Percentiles rank a stretch among this genome's conserved stretches.
Evolutionary conservation across 371 early-diverging fungal species (phyloP).

Genomic region (Mortierella sp.): DNA sequence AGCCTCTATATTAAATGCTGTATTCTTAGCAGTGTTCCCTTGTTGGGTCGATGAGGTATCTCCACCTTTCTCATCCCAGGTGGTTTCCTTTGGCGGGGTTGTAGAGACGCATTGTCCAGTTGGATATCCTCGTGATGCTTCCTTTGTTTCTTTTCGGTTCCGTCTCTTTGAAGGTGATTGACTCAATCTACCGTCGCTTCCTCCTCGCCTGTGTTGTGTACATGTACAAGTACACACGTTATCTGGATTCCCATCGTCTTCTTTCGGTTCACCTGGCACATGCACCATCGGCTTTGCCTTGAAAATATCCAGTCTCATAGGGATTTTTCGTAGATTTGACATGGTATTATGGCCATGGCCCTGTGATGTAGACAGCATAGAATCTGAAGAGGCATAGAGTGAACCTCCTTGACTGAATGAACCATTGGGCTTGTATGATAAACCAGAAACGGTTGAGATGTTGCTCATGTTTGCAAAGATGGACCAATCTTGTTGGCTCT

Average conservation of each 20-base stretch:
- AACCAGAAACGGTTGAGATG: conserved; percentile 36
- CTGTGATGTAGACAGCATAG: not conserved
- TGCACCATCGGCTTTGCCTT: conserved; percentile 19
- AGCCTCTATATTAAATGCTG: conserved; percentile 49
- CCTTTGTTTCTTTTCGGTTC: conserved; percentile 28
- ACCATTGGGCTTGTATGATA: conserved; percentile 14
- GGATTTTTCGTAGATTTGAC: conserved; percentile 16
- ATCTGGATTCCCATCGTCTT: not conserved
- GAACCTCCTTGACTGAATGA: not conserved
- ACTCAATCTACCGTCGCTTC: not conserved
- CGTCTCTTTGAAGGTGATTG: conserved; percentile 20
- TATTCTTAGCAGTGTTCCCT: conserved; percentile 31
- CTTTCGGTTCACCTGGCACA: not conserved
- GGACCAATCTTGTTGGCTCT: conserved; percentile 46
- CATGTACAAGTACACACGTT: conserved; percentile 41
- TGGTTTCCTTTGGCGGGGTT: conserved; percentile 36
- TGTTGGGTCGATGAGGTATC: conserved; percentile 12
- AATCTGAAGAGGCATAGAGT: not conserved
- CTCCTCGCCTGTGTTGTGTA: conserved; percentile 18
- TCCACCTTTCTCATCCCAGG: conserved; percentile 50
- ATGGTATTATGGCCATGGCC: conserved; percentile 7
- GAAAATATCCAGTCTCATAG: conserved; percentile 42
- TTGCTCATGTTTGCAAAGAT: conserved; percentile 55
- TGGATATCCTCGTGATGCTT: conserved; percentile 40
- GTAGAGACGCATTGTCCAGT: conserved; percentile 41